Evolutionary conservation across 2,329 filamentous ascomycete species (phyloP).

Genomic region (Colletotrichum somersetense): DNA sequence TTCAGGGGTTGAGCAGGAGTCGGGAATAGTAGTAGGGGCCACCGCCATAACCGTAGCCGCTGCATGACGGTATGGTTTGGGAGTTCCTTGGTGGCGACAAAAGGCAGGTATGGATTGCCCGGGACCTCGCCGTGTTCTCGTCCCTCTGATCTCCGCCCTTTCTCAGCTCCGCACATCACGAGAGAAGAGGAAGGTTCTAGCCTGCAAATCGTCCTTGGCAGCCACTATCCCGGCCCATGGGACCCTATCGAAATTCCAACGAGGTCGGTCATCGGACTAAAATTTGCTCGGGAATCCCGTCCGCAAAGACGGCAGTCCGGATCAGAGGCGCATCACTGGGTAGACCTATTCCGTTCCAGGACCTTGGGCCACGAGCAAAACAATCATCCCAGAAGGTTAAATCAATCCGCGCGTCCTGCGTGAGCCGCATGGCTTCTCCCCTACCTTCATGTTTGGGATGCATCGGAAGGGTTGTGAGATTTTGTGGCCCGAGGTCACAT

Average conservation of each 20-base stretch:
- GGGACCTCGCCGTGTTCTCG: constrained; percentile 14
- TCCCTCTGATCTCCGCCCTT: constrained; percentile 15
- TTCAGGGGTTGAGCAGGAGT: constrained; percentile 15
- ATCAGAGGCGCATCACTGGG: constrained; percentile 20
- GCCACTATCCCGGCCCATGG: constrained; percentile 23
- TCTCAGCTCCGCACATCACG: constrained; percentile 13
- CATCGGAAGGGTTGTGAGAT: constrained; percentile 9
- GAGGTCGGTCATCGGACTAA: constrained; percentile 32
- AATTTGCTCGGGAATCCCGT: constrained; percentile 25
- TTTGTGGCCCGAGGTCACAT: constrained; percentile 21
- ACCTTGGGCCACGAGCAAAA: constrained; percentile 30
- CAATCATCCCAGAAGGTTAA: constrained; percentile 35
- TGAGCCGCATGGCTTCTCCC: constrained; percentile 17
- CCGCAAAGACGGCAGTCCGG: constrained; percentile 21
- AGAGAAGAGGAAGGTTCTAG: constrained; percentile 15
- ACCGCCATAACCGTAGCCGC: constrained; percentile 17
- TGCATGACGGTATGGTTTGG: constrained; percentile 24
- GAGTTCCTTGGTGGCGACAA: constrained; percentile 17
- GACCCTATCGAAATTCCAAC: constrained; percentile 11
- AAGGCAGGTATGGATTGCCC: constrained; percentile 22
- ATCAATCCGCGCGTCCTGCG: constrained; percentile 27
- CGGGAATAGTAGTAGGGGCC: constrained; percentile 22
- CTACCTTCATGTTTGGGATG: constrained; percentile 15
- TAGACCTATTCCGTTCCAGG: constrained; percentile 20
- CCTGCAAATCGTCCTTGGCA: constrained; percentile 28